These are phyloP conservation scores for Pleurotus pulmonarius DNA, from an alignment of 768 basidiomycete genomes.

Conservation along the genomic window DNA sequence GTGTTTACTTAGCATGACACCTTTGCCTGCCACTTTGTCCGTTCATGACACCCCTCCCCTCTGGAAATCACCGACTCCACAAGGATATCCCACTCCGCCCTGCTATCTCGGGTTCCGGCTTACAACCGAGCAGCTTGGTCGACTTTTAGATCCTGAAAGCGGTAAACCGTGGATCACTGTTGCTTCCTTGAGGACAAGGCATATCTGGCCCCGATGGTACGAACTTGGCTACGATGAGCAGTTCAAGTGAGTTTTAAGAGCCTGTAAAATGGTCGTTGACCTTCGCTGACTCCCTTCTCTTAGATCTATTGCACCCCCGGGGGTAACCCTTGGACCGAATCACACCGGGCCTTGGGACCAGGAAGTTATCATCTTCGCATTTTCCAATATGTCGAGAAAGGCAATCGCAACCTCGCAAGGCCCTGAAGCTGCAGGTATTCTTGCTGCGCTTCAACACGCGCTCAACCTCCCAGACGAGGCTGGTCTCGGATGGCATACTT, in stretches of 20 bases:
- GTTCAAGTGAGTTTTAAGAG: background rate
- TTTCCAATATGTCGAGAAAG: background rate
- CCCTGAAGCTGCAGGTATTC: background rate
- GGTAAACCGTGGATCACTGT: background rate
- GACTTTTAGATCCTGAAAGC: background rate
- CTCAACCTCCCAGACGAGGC: background rate
- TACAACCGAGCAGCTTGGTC: background rate
- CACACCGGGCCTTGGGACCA: background rate
- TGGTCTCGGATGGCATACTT: too few species aligned
- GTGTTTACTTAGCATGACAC: background rate
- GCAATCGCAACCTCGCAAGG: background rate
- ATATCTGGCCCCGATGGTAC: background rate
- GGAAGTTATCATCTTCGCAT: background rate
- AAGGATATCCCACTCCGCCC: background rate
- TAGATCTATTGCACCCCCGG: background rate
- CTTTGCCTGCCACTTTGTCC: background rate
- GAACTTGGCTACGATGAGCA: background rate
- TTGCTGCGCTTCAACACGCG: background rate
- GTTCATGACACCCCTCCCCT: background rate
- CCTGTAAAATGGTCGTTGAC: background rate
- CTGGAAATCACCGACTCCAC: background rate
- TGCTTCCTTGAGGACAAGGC: background rate
- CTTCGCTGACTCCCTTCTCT: background rate
- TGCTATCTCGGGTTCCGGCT: background rate
- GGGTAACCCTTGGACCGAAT: background rate